Evolutionary conservation across 176 grass and related monocot species (phyloP), one percentile per base, ranked within the genome.

Genomic region (Rhynchospora pubera): DNA sequence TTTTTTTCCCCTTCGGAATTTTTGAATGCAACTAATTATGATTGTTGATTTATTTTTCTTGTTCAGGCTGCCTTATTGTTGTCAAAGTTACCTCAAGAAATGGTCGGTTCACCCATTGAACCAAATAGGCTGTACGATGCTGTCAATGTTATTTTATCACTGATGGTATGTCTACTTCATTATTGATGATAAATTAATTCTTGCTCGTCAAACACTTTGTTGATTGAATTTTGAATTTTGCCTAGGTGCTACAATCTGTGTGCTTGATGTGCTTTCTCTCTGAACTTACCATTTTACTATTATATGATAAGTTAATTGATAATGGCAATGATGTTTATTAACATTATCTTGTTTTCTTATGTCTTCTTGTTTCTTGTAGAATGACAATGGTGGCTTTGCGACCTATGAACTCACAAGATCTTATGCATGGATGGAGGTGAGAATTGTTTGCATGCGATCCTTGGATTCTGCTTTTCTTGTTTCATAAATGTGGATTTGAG

Each of bases 381-480:
- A 97, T 87, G 77, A 85, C 18, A 87, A 97, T 86, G 94, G 94
- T 56, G 94, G 94, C 56, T 92, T 94, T 68, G 94, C 92, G 21
- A 87, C 94, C 75, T 97, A 92, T 86, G 94, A 97, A 85, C 90
- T 97, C 57, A 91, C 92, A 64, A 89, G 94, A 63, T 94, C 94
- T 83, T 97, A 91, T 88, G 81, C 88, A 16, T 97, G 94, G 94
- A 72, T 97, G 85, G 94, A 97, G 94, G 94, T 97, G 48, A 72
- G 86, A 80, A 68, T 7, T 69, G 50, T 64, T 39, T 79, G 53
- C 76, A 43, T 62, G 51, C 70, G 57, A 16, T 79, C 42, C 57
- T 24, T 77, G 46, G 21, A 19, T 87, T 2, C 14, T 59, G 58
- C 22, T 53, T 70, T 57, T 44, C 15, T 82, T 63, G 21, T 39